Conservation (phyloP, 768 basidiomycete species). For the Podaxis rugospora region DNA sequence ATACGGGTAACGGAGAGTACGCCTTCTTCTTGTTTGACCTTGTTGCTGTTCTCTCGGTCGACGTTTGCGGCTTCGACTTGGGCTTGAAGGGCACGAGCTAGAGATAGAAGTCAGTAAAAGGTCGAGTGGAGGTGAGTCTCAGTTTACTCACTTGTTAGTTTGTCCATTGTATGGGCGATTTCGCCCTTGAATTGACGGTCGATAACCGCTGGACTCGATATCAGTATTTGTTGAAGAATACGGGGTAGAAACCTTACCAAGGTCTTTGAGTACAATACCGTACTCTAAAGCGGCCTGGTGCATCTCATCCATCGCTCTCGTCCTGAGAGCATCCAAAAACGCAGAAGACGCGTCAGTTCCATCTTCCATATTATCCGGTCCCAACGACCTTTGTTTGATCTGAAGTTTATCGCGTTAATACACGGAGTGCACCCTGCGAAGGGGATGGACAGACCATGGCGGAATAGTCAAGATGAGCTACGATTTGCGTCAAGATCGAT, state of each 20-base stretch:
- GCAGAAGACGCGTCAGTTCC: conserved; percentile 65
- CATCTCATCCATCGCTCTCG: conserved; percentile 85
- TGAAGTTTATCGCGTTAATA: conserved; percentile 15
- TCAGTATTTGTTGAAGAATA: not conserved
- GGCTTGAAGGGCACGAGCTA: conserved; percentile 74
- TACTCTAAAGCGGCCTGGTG: conserved; percentile 79
- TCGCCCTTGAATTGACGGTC: conserved; percentile 89
- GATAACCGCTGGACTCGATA: conserved; percentile 57
- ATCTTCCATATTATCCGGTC: conserved; percentile 72
- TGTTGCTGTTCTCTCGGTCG: conserved; percentile 83
- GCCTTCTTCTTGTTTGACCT: conserved; percentile 83
- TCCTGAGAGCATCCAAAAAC: conserved; percentile 78
- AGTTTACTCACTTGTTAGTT: conserved; percentile 47
- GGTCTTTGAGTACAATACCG: conserved; percentile 78
- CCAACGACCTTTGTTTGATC: conserved; percentile 79
- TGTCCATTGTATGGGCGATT: conserved; percentile 82
- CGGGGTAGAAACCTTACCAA: conserved; percentile 39
- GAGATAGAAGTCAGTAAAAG: conserved; percentile 13
- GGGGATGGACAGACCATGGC: conserved; percentile 31
- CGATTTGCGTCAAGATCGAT: conserved; percentile 82
- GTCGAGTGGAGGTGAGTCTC: not conserved
- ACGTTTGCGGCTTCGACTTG: conserved; percentile 89
- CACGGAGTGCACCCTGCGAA: not conserved
- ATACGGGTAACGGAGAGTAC: conserved; percentile 72
- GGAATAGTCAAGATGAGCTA: conserved; percentile 62